Conservation (phyloP, 1,284 basidiomycete species). For the Austroboletus novae-zelandiae region DNA sequence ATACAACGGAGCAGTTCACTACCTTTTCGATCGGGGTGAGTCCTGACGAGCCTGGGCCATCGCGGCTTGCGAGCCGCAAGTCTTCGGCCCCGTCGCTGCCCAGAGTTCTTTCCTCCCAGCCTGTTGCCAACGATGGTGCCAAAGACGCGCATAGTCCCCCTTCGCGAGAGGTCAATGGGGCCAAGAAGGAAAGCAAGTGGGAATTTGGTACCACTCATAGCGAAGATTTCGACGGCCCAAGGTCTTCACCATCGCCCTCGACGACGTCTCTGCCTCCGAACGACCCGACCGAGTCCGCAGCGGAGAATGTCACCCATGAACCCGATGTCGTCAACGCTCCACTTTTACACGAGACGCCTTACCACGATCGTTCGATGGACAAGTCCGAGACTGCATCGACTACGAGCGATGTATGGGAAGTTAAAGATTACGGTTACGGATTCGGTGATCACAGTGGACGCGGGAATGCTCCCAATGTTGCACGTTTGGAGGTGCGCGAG, state of each 20-base stretch:
- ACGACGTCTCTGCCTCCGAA: neutral
- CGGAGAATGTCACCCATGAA: constrained; percentile 3
- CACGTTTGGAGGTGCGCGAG: constrained; percentile 30
- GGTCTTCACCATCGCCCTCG: neutral
- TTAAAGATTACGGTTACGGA: constrained; percentile 61
- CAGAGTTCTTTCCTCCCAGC: constrained; percentile 5
- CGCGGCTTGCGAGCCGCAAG: constrained; percentile 37
- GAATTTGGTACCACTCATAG: constrained; percentile 53
- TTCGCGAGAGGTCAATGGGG: constrained; percentile 33
- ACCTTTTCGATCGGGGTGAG: constrained; percentile 46
- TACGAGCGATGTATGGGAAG: constrained; percentile 47
- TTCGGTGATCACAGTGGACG: constrained; percentile 45
- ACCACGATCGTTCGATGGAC: constrained; percentile 2
- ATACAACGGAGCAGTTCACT: constrained; percentile 33
- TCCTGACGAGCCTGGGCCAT: constrained; percentile 40
- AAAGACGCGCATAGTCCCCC: constrained; percentile 1
- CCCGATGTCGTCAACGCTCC: neutral
- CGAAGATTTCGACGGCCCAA: constrained; percentile 12
- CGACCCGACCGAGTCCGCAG: neutral
- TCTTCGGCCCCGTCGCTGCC: constrained; percentile 32
- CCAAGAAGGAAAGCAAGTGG: constrained; percentile 44
- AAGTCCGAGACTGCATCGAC: constrained; percentile 19
- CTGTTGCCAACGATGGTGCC: neutral
- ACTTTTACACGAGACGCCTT: neutral
- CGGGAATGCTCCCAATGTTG: constrained; percentile 30